Conservation (phyloP, 2,329 filamentous ascomycete species). For the Setomelanomma holmii region DNA sequence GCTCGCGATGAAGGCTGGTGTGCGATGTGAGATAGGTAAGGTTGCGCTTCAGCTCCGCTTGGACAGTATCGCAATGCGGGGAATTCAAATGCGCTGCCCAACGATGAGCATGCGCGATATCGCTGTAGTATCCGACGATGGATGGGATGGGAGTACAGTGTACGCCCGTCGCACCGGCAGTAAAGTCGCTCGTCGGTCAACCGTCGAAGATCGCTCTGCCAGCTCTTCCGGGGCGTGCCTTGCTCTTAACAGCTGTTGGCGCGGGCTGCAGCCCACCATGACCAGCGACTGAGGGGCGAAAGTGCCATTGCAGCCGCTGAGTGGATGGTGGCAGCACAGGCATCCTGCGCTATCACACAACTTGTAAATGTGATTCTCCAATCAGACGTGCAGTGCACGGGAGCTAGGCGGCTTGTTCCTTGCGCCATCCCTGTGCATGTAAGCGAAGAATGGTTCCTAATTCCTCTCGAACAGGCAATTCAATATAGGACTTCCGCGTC, state of each 20-base stretch:
- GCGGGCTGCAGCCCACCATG: slow-evolving; percentile 23
- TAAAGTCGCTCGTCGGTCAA: slow-evolving; percentile 12
- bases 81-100: slow-evolving; percentile 11
- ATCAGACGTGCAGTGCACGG: slow-evolving; percentile 26
- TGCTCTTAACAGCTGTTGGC: slow-evolving; percentile 32
- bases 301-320: slow-evolving; percentile 39
- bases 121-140: not conserved
- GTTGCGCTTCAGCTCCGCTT: slow-evolving; percentile 13
- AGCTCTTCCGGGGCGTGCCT: slow-evolving; percentile 22
- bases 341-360: slow-evolving; percentile 39
- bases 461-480: slow-evolving; percentile 19
- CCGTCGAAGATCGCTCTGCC: not conserved
- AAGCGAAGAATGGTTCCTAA: slow-evolving; percentile 17
- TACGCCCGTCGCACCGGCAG: slow-evolving; percentile 13
- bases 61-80: slow-evolving; percentile 10
- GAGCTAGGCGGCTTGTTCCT: slow-evolving; percentile 25
- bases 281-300: slow-evolving; percentile 26
- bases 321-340: slow-evolving; percentile 40
- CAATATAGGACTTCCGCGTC: slow-evolving; percentile 18
- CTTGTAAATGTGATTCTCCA: slow-evolving; percentile 29
- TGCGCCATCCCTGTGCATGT: slow-evolving; percentile 16
- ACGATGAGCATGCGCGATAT: slow-evolving; percentile 10
- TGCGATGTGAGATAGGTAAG: slow-evolving; percentile 2
- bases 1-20: slow-evolving; percentile 5
- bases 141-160: slow-evolving; percentile 11